Evolutionary conservation across 2,329 filamentous ascomycete genomes (phyloP), one percentile per base, ranked within the genome.

Genomic region (Tolypocladium nubicola): DNA sequence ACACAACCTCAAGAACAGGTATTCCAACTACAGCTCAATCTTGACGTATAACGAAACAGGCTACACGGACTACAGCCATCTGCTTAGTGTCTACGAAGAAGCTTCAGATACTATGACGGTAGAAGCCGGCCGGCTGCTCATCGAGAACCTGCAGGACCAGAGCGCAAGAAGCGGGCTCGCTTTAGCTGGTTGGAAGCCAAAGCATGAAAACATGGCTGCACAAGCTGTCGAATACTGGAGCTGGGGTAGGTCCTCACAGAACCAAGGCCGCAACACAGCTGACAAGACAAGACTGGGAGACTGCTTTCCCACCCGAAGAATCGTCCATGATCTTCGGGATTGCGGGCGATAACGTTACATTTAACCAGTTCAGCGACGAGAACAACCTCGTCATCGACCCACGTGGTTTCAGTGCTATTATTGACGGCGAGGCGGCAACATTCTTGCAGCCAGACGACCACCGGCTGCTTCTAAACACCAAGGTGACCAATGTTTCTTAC

Each of bases 321-420:
- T 79, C 76, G 23, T 80, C 79, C 0, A 72, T 82, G 33, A 70
- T 82, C 21, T 86, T 81, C 58, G 81, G 80, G 0, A 71, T 78
- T 16, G 76, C 80, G 0, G 78, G 75, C 2, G 76, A 81, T 50
- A 88, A 88, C 63, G 70, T 83, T 10, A 85, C 83, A 0, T 86
- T 83, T 62, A 79, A 84, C 59, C 79, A 84, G 58, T 87, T 78
- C 67, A 78, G 78, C n/a, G 77, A 83, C 19, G 77, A 77, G 21
- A 86, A 85, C 66, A 82, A 85, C 60, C 79, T 82, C 37, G 83
- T 85, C 45, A 70, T 75, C 38, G 85, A 88, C 59, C 77, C 78
- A 49, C 77, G 84, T 0, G 85, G 85, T 3, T 87, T 82, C 69
- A 83, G 79, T 58, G 65, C 75, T 16, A 81, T 84, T 61, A 75